These are phyloP conservation scores for Larix kaempferi DNA, from an alignment of 75 land plant genomes.

Conservation along the genomic window DNA sequence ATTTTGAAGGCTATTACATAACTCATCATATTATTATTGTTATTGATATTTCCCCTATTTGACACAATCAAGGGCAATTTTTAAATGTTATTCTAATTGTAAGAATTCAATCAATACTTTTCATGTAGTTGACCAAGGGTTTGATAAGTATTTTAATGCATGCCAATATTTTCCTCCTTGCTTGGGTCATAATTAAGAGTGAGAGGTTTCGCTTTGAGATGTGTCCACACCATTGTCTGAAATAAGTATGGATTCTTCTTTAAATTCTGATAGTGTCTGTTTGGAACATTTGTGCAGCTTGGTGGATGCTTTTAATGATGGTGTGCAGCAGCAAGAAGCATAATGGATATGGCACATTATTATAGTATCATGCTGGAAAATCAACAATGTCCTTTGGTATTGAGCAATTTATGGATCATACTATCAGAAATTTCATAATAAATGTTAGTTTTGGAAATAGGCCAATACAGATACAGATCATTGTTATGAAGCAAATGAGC, in stretches of 20 bases:
- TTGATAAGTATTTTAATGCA: neutral
- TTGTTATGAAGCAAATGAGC: neutral
- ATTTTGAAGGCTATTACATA: neutral
- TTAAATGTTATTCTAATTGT: neutral
- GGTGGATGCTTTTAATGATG: slow-evolving; percentile 3
- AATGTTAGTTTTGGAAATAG: neutral
- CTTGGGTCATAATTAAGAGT: neutral
- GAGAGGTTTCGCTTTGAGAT: neutral
- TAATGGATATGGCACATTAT: neutral
- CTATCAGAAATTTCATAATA: neutral
- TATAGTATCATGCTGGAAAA: neutral
- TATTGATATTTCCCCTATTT: neutral
- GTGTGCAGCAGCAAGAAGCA: neutral
- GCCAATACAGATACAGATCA: neutral
- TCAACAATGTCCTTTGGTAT: neutral
- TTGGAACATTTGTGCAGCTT: slow-evolving; percentile 2
- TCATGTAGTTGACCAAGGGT: neutral
- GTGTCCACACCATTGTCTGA: neutral
- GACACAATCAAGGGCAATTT: neutral
- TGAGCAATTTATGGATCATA: neutral
- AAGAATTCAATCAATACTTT: too few species aligned
- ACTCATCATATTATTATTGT: too few species aligned
- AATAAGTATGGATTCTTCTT: neutral
- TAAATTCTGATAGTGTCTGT: neutral
- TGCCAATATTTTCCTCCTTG: neutral